phyloP scores from a whole-genome alignment of 768 basidiomycete genomes.

The Rhizopogon vinicolor region DNA sequence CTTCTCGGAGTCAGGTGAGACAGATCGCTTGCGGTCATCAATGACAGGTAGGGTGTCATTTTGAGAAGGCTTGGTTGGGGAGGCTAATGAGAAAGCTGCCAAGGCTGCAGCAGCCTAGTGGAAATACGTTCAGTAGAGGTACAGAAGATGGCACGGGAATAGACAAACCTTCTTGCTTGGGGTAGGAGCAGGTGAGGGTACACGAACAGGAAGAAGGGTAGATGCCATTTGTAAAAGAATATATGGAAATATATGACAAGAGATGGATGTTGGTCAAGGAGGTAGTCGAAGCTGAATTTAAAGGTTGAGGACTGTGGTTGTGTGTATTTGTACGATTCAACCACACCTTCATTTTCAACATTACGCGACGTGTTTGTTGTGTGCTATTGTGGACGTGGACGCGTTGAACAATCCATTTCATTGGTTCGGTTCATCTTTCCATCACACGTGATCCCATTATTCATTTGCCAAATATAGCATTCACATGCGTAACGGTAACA shows the following conservation, averaged over 20 bases:
- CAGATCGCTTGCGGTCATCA: constrained; percentile 28
- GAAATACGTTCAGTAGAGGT: background rate
- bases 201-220: constrained; percentile 9
- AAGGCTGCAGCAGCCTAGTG: constrained; percentile 38
- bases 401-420: constrained; percentile 3
- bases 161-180: constrained; percentile 48
- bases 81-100: constrained; percentile 35
- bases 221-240: constrained; percentile 18
- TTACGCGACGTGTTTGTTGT: constrained; percentile 30
- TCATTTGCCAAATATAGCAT: no score
- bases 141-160: background rate
- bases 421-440: constrained; percentile 3
- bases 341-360: constrained; percentile 8
- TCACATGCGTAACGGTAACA: no score
- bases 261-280: background rate
- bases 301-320: constrained; percentile 13
- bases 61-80: constrained; percentile 29
- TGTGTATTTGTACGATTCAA: constrained; percentile 26
- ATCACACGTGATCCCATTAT: background rate
- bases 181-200: constrained; percentile 26
- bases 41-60: constrained; percentile 9
- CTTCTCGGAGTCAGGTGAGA: constrained; percentile 21
- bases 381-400: constrained; percentile 18
- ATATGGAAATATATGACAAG: constrained; percentile 1
- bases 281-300: constrained; percentile 12